Conservation (phyloP, 2,329 filamentous ascomycete species). For the Cercospora berteroae region DNA sequence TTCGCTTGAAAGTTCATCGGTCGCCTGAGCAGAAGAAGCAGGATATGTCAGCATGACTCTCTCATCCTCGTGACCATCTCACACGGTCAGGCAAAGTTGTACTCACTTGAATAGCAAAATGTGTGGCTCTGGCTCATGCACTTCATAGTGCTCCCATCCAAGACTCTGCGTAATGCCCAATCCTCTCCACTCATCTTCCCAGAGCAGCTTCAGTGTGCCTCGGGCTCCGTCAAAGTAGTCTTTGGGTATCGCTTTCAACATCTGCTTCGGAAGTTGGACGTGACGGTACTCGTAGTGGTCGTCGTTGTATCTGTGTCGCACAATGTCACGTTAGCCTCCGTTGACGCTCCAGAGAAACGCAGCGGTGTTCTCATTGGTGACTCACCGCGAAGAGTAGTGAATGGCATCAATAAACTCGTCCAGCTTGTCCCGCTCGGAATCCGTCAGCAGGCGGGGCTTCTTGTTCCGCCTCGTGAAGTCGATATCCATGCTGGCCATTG, state of each 20-base stretch:
- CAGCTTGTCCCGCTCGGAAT: conserved; percentile 76
- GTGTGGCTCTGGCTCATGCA: conserved; percentile 97
- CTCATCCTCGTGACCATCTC: not conserved
- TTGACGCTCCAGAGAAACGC: not conserved
- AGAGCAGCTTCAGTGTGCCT: conserved; percentile 90
- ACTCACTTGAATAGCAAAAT: conserved; percentile 97
- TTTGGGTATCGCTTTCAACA: conserved; percentile 94
- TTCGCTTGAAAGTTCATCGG: conserved; percentile 25
- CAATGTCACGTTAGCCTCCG: not conserved
- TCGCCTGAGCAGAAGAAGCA: conserved; percentile 16
- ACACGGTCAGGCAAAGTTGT: not conserved
- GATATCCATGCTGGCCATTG: conserved; percentile 55
- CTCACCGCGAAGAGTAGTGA: conserved; percentile 88
- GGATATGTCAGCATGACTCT: not conserved
- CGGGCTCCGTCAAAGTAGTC: conserved; percentile 88
- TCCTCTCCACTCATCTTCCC: conserved; percentile 98
- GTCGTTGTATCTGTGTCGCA: conserved; percentile 74
- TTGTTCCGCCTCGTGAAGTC: conserved; percentile 85
- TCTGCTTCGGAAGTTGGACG: conserved; percentile 94
- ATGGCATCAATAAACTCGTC: conserved; percentile 92
- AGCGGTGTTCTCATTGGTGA: conserved; percentile 1
- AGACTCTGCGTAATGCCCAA: conserved; percentile 98
- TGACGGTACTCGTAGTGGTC: conserved; percentile 94
- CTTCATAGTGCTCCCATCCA: conserved; percentile 99
- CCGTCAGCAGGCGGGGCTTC: conserved; percentile 74